Evolutionary conservation across 768 basidiomycete genomes (phyloP).

Genomic region (Brasilioporus rufonigricans): DNA sequence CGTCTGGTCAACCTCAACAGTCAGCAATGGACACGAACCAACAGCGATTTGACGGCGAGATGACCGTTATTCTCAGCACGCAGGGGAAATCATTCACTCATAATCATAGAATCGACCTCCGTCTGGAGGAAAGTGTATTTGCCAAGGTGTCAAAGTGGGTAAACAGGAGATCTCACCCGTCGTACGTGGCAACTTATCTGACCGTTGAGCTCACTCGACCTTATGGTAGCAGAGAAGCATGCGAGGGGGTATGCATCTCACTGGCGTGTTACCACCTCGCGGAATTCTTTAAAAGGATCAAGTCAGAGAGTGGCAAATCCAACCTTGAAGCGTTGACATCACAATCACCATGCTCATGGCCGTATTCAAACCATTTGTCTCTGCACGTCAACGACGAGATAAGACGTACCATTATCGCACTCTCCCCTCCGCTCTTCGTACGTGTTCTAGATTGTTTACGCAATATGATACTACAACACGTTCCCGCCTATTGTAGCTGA

Average conservation of each 20-base stretch:
- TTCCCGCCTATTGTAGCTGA: conserved; percentile 33
- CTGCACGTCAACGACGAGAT: conserved; percentile 9
- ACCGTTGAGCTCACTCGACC: neutral
- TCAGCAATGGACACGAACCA: neutral
- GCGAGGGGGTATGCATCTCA: conserved; percentile 41
- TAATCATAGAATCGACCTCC: conserved; percentile 25
- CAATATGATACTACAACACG: neutral
- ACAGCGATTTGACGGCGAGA: conserved; percentile 16
- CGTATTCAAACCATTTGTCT: conserved; percentile 27
- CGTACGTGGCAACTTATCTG: conserved; percentile 29
- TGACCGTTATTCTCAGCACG: conserved; percentile 16
- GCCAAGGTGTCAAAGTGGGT: conserved; percentile 37
- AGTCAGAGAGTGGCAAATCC: conserved; percentile 10
- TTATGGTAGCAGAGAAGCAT: conserved; percentile 29
- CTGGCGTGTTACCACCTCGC: conserved; percentile 42
- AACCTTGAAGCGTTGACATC: conserved; percentile 23
- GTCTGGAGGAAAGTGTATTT: conserved; percentile 29
- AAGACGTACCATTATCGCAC: conserved; percentile 14
- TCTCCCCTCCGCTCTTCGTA: conserved; percentile 33
- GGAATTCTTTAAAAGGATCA: conserved; percentile 19
- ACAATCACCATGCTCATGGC: conserved; percentile 42
- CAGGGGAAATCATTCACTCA: conserved; percentile 21
- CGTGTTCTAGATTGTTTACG: conserved; percentile 26
- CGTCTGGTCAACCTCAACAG: neutral
- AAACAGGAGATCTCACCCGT: conserved; percentile 24